These are phyloP conservation scores for Hypoxylon sp. DNA, from an alignment of 2,329 filamentous ascomycete species.

Conservation along the genomic window DNA sequence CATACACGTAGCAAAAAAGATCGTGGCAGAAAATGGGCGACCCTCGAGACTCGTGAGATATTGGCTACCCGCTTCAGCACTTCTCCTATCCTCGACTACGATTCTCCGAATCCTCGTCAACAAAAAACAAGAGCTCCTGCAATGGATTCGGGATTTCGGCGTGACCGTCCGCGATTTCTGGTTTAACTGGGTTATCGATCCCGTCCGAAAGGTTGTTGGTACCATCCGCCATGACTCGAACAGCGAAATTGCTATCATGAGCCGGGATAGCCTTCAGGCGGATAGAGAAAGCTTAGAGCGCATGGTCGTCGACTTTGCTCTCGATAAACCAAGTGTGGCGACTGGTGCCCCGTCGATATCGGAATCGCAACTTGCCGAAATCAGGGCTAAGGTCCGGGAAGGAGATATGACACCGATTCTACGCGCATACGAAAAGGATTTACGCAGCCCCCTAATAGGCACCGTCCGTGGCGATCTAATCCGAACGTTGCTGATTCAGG, in stretches of 20 bases:
- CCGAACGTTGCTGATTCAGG: constrained; percentile 91
- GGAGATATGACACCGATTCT: constrained; percentile 95
- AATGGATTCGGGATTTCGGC: constrained; percentile 85
- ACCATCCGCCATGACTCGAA: constrained; percentile 94
- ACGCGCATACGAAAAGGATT: constrained; percentile 89
- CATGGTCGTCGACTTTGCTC: constrained; percentile 97
- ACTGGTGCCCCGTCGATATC: constrained; percentile 67
- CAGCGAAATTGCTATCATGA: constrained; percentile 97
- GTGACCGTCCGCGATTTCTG: constrained; percentile 89
- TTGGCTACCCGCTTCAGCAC: constrained; percentile 82
- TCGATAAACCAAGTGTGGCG: constrained; percentile 80
- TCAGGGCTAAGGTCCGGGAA: constrained; percentile 85
- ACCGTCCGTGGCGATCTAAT: constrained; percentile 89
- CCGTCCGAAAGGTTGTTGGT: constrained; percentile 83
- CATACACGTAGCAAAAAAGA: constrained; percentile 65
- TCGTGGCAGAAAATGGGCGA: constrained; percentile 77
- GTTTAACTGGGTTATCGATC: constrained; percentile 95
- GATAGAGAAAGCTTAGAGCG: constrained; percentile 93
- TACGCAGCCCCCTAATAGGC: constrained; percentile 84
- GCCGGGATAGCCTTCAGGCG: constrained; percentile 88
- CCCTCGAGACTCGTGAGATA: constrained; percentile 84
- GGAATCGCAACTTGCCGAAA: constrained; percentile 78
- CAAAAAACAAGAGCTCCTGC: constrained; percentile 80
- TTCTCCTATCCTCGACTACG: constrained; percentile 87
- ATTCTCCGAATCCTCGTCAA: constrained; percentile 84